Evolutionary conservation across 495 filamentous ascomycete genomes (phyloP).

Genomic region (Penicillium maclennaniae): DNA sequence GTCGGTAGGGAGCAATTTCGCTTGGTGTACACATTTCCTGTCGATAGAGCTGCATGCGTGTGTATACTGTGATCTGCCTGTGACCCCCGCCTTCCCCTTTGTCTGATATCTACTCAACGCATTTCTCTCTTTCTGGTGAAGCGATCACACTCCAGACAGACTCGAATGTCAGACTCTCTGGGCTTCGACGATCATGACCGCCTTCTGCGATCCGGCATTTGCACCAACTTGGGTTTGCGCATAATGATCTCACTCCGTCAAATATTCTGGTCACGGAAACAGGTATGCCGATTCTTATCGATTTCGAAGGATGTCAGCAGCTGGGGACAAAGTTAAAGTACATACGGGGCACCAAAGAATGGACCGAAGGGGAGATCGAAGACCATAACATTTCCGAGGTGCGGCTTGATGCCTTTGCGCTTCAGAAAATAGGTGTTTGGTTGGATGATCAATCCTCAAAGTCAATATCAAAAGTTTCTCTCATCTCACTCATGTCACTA

Average conservation of each 20-base stretch:
- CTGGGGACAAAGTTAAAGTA: constrained; percentile 20
- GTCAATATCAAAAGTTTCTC: too few relatives aligned
- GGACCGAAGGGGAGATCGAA: constrained; percentile 26
- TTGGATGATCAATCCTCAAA: neutral
- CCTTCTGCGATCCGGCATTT: constrained; percentile 30
- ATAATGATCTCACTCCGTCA: constrained; percentile 37
- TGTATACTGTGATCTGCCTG: too few relatives aligned
- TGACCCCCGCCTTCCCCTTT: neutral
- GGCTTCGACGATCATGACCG: too few relatives aligned
- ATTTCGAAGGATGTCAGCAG: constrained; percentile 28
- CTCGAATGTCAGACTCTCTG: too few relatives aligned
- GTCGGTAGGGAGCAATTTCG: too few relatives aligned
- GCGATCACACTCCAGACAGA: too few relatives aligned
- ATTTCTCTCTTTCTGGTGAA: neutral
- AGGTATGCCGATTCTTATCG: constrained; percentile 29
- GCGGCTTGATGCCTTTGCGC: constrained; percentile 27
- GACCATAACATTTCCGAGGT: constrained; percentile 29
- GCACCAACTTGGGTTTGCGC: constrained; percentile 34
- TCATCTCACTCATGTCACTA: too few relatives aligned
- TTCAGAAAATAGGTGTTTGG: constrained; percentile 25
- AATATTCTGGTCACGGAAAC: constrained; percentile 34
- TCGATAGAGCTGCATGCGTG: too few relatives aligned
- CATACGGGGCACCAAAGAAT: constrained; percentile 26
- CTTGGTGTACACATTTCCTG: too few relatives aligned
- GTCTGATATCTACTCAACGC: neutral